A percentile compares a stretch with the other conserved stretches of the same genome.
Evolutionary conservation across 2,329 filamentous ascomycete species (phyloP).

Genomic region (Neopestalotiopsis clavispora): DNA sequence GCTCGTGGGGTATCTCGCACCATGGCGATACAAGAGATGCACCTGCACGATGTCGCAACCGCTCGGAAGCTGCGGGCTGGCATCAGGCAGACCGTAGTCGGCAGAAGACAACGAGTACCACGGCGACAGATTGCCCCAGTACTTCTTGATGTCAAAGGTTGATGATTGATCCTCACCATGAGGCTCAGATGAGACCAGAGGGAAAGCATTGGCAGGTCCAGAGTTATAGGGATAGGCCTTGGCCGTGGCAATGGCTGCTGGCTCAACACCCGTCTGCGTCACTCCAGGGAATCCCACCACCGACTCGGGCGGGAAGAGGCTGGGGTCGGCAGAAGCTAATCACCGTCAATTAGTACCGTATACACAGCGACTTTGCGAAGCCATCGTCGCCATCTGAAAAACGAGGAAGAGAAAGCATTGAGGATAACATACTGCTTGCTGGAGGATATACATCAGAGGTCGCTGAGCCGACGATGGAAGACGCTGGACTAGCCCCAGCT

Average conservation of each 20-base stretch:
- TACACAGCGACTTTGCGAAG: no score
- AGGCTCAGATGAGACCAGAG: slow-evolving; percentile 32
- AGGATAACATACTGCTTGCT: slow-evolving; percentile 24
- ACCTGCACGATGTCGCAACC: slow-evolving; percentile 37
- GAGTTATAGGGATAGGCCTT: slow-evolving; percentile 33
- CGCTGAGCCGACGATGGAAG: slow-evolving; percentile 22
- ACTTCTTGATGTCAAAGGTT: slow-evolving; percentile 35
- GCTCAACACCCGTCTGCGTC: slow-evolving; percentile 34
- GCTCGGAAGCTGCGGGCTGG: slow-evolving; percentile 34
- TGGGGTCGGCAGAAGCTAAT: slow-evolving; percentile 32
- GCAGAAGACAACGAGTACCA: slow-evolving; percentile 39
- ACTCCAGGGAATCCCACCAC: slow-evolving; percentile 33
- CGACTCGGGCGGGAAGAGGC: slow-evolving; percentile 35
- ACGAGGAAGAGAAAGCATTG: not conserved
- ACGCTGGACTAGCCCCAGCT: slow-evolving; percentile 15
- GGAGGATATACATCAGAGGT: slow-evolving; percentile 28
- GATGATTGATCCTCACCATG: slow-evolving; percentile 28
- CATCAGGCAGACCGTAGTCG: slow-evolving; percentile 36
- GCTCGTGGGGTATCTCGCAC: slow-evolving; percentile 37
- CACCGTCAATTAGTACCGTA: not conserved
- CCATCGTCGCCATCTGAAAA: not conserved
- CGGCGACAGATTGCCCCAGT: slow-evolving; percentile 39
- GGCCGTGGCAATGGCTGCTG: slow-evolving; percentile 34
- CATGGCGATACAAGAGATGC: slow-evolving; percentile 39
- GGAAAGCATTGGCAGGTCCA: slow-evolving; percentile 34